Evolutionary conservation across 2,329 filamentous ascomycete genomes (phyloP), one percentile per base, ranked within the genome.

Genomic region (Proliferodiscus dingleyae): DNA sequence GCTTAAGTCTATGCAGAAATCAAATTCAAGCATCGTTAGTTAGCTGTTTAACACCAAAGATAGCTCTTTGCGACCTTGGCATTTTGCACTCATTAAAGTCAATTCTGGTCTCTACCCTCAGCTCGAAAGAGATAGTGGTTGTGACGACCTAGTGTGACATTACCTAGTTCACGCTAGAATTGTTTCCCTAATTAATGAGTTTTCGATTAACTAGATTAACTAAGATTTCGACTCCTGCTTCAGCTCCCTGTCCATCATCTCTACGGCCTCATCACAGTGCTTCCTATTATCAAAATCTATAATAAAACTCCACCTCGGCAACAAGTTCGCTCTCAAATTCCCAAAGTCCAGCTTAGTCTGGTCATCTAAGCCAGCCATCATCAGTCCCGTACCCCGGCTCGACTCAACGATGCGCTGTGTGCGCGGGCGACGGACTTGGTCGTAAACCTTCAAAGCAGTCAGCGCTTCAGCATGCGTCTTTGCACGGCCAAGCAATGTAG

Each of bases 401-500:
- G 33, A 36, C 15, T 36, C 18, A 18, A 36, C 33, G 30, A 33
- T 33, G n/a, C 30, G 30, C 23, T 34, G 24, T 3, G 42, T 43
- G 9, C 46, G 22, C 9, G 33, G 32, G 6, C 42, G 30, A 26
- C 46, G 41, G 16, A 49, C 37, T 18, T 41, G 8, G 22, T 49
- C 46, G 19, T 49, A 49, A 3, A 24, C 21, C 8, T 34, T n/a
- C 11, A 16, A 26, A 13, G 38, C n/a, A 10, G 13, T 8, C 33
- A 7, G 33, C 4, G 11, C 13, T 10, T 34, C 19, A n/a, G n/a
- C 30, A 18, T 16, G 6, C 13, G 41, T 19, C 3, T 45, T n/a
- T 56, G 62, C 1, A 63, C 64, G 45, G 33, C 33, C 33, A 9
- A 36, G 9, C 3, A 21, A 36, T 9, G 15, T 4, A 18, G 33